Conservation (phyloP, 169 alveolate species). For the Ichthyophthirius multifiliis region DNA sequence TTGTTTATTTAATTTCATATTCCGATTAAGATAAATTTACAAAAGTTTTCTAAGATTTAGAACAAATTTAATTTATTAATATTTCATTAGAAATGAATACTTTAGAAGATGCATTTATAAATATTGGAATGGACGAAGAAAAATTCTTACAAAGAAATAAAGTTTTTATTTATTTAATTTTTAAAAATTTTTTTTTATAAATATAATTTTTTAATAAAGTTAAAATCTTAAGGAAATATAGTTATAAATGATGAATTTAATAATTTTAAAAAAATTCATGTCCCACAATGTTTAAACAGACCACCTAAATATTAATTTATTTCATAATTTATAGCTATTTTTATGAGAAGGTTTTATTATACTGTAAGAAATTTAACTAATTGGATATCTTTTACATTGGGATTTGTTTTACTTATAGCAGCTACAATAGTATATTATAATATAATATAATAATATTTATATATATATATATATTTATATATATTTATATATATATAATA, state of each 20-base stretch:
- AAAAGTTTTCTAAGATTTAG: constrained; percentile 11
- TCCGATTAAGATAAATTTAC: neutral
- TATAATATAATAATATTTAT: too few species aligned
- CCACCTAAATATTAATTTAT: neutral
- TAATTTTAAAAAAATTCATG: neutral
- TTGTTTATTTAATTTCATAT: constrained; percentile 9
- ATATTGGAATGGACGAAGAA: constrained; percentile 59
- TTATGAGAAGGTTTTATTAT: neutral
- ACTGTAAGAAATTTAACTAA: constrained; percentile 10
- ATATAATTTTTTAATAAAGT: too few species aligned
- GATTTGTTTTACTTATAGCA: neutral
- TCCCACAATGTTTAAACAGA: neutral
- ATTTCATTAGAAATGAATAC: constrained; percentile 48
- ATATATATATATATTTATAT: too few species aligned
- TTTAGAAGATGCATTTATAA: constrained; percentile 62
- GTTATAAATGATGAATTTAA: neutral
- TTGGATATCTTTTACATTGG: neutral
- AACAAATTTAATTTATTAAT: constrained; percentile 2
- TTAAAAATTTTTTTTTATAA: too few species aligned
- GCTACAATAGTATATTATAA: neutral
- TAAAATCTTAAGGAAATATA: neutral
- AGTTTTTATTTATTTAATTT: too few species aligned
- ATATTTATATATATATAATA: too few species aligned
- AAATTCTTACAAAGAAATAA: constrained; percentile 19
- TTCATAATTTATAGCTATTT: neutral